Conservation (phyloP, 495 filamentous ascomycete genomes). For the Penicillium bovifimosum region DNA sequence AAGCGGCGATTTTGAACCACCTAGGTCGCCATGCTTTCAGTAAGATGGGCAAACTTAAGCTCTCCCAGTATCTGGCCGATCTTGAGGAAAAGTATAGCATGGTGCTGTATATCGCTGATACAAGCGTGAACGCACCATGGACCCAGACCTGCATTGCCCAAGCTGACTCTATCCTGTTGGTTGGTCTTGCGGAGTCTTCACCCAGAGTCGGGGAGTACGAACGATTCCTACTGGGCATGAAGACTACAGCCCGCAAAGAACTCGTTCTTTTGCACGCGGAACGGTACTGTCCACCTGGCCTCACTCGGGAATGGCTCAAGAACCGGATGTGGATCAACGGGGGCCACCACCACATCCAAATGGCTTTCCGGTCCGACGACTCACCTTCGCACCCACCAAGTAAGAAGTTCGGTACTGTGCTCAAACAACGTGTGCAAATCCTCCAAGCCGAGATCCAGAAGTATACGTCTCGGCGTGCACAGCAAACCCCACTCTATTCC, state of each 20-base stretch:
- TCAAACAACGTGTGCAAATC: constrained; percentile 91
- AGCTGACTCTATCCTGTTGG: constrained; percentile 89
- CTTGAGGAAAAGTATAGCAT: constrained; percentile 95
- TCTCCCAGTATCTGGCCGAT: constrained; percentile 94
- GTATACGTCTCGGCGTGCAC: constrained; percentile 82
- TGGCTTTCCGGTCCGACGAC: constrained; percentile 76
- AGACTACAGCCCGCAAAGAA: constrained; percentile 92
- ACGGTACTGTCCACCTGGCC: constrained; percentile 74
- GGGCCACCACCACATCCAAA: constrained; percentile 97
- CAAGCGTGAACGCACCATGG: constrained; percentile 93
- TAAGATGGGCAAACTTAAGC: constrained; percentile 92
- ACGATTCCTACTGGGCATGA: constrained; percentile 90
- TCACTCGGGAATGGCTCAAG: constrained; percentile 84
- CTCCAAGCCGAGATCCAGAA: constrained; percentile 96
- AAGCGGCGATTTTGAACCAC: constrained; percentile 89
- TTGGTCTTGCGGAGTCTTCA: constrained; percentile 86
- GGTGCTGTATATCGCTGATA: constrained; percentile 96
- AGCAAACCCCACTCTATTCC: constrained; percentile 83
- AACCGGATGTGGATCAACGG: constrained; percentile 98
- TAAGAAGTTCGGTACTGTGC: constrained; percentile 72
- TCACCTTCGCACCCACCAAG: constrained; percentile 72
- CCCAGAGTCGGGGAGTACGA: constrained; percentile 93
- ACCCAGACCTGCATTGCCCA: constrained; percentile 97
- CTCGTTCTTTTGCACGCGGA: constrained; percentile 91
- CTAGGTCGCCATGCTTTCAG: constrained; percentile 93